Evolutionary conservation across 78 protist species (phyloP), one percentile per base, ranked within the genome.

Genomic region (Trichosphaerium sp.): DNA sequence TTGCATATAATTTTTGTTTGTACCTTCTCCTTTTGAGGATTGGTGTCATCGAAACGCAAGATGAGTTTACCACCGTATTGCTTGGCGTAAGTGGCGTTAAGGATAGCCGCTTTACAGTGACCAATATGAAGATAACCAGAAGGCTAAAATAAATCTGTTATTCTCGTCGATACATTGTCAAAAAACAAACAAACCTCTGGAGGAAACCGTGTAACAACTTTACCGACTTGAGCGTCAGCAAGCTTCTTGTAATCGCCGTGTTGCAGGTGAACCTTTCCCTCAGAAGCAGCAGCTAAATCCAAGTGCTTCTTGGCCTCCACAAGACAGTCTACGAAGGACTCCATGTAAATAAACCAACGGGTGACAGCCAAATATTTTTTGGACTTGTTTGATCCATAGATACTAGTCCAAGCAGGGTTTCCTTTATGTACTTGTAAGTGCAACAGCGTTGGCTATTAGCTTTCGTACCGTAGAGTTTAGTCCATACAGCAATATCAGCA

Each of bases 31-130:
- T 88, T 91, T 23, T 66, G 59, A 18, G 99, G 99, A 83, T 97
- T 97, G 52, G 99, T 97, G 79, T 97, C 99, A 72, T 97, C 99
- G 55, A 95, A 94, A 11, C 99, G 89, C 28, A 97, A 18, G 55
- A 91, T 35, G 62, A 89, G 56, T 56, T 59, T 74, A 40, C 99
- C 98, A 56, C 26, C 14, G 85, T 81, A 91, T 38, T 65, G 26
- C 28, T 32, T 35, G 0, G 98, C 95, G 11, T 80, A 90, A 65
- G 78, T 67, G 29, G 73, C 58, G 77, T 92, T 89, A 38, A 97
- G 65, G 38, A 95, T 47, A 6, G 92, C 95, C 3, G 99, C 99
- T 81, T 97, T 97, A 61, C 92, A 84, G 85, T 97, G 99, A 7
- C 99, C 99, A 32, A 97, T 84, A 79, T 96, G 99, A 23, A 97